These are phyloP conservation scores for Paramecium primaurelia DNA, from an alignment of 73 alveolate genomes.

Conservation along the genomic window DNA sequence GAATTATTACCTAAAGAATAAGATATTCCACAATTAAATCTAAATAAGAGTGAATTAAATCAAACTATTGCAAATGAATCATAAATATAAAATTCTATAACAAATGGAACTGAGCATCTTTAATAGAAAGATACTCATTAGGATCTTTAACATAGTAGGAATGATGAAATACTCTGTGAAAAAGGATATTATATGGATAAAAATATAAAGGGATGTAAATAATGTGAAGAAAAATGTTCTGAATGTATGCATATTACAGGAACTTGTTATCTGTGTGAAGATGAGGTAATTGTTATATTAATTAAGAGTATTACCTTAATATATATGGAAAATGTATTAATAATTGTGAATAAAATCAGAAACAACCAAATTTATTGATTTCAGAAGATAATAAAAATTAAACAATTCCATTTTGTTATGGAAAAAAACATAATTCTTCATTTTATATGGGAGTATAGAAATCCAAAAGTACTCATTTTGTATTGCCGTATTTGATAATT, in stretches of 20 bases:
- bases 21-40: not conserved
- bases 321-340: not conserved
- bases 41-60: not conserved
- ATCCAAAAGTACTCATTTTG: not conserved
- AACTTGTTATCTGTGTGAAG: not conserved
- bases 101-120: not conserved
- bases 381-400: not conserved
- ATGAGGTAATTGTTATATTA: not conserved
- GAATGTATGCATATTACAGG: conserved; percentile 20
- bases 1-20: not conserved
- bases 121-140: not conserved
- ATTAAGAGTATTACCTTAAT: not conserved
- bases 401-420: not conserved
- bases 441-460: not conserved
- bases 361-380: not conserved
- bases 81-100: not conserved
- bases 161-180: not conserved
- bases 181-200: not conserved
- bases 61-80: not conserved
- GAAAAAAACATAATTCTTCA: not conserved
- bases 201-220: not conserved
- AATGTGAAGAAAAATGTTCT: not conserved
- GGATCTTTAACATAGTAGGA: not conserved
- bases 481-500: not conserved
- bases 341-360: not conserved